Evolutionary conservation across 2,329 filamentous ascomycete genomes (phyloP).

Genomic region (Aspergillus sp.): DNA sequence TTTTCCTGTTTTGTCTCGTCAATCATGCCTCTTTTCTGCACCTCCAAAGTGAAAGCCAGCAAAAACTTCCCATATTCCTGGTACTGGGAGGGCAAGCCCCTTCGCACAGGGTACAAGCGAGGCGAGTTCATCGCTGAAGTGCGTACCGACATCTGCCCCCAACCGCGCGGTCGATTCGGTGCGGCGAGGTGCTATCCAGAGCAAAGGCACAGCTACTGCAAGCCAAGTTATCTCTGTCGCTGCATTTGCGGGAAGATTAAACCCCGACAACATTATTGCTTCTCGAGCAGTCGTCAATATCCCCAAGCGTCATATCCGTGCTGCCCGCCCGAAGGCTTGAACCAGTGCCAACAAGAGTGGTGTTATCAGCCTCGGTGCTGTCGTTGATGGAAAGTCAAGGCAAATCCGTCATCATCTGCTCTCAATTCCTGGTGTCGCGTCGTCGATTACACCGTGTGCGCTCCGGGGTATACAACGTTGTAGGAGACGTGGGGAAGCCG

Average conservation of each 20-base stretch:
- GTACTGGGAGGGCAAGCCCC: slow-evolving; percentile 31
- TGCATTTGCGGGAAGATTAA: background rate
- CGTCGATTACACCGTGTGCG: background rate
- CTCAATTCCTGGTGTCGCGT: background rate
- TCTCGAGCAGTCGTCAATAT: slow-evolving; percentile 1
- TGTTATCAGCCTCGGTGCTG: background rate
- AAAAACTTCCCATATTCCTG: slow-evolving; percentile 26
- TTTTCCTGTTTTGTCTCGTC: background rate
- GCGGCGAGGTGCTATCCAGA: background rate
- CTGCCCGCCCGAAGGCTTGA: background rate
- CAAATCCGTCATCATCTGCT: background rate
- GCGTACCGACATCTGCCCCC: background rate
- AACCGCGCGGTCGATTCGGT: background rate
- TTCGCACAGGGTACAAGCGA: slow-evolving; percentile 21
- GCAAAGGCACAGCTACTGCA: background rate
- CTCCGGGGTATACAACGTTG: too few relatives aligned
- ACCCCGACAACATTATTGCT: background rate
- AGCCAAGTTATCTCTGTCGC: background rate
- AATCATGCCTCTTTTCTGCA: slow-evolving; percentile 13
- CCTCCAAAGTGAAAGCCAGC: background rate
- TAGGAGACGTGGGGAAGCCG: background rate
- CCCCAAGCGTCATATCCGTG: background rate
- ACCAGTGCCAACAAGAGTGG: background rate
- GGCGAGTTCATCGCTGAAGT: slow-evolving; percentile 25
- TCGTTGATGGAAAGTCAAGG: background rate